Evolutionary conservation across 1,284 basidiomycete genomes (phyloP).

Genomic region (Ganoderma leucocontextum): DNA sequence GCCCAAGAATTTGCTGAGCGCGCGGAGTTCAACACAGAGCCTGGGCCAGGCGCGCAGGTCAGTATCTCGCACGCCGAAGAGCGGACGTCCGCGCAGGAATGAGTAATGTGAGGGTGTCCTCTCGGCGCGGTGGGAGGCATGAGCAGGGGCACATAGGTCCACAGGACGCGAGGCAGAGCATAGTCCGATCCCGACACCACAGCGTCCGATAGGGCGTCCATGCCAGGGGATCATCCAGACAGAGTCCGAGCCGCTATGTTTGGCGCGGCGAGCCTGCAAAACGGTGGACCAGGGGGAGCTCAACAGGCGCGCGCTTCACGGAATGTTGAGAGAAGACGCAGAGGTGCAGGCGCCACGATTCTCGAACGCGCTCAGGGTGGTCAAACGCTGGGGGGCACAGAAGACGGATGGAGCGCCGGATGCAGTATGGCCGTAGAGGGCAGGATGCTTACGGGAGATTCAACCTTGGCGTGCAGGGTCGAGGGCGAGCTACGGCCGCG

Average conservation of each 20-base stretch:
- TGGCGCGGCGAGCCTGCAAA: neutral
- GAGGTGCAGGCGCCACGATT: neutral
- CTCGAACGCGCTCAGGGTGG: neutral
- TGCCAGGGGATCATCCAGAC: neutral
- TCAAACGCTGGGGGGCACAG: neutral
- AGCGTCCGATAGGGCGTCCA: neutral
- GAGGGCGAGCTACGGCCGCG: constrained; percentile 3
- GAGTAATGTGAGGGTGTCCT: neutral
- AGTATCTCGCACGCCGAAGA: neutral
- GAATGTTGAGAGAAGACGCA: neutral
- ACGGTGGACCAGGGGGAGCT: neutral
- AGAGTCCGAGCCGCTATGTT: neutral
- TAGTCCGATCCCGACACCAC: neutral
- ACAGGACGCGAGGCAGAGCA: neutral
- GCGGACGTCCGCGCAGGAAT: neutral
- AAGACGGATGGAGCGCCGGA: constrained; percentile 1
- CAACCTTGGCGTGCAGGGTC: constrained; percentile 6
- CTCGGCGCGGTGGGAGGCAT: neutral
- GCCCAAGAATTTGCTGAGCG: neutral
- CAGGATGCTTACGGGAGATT: constrained; percentile 9
- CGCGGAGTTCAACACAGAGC: neutral
- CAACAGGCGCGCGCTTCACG: neutral
- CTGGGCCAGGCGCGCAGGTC: neutral
- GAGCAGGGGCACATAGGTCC: neutral
- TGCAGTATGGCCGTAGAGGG: neutral